Evolutionary conservation across 495 filamentous ascomycete genomes (phyloP).

Genomic region (Penicillium cataractarum): DNA sequence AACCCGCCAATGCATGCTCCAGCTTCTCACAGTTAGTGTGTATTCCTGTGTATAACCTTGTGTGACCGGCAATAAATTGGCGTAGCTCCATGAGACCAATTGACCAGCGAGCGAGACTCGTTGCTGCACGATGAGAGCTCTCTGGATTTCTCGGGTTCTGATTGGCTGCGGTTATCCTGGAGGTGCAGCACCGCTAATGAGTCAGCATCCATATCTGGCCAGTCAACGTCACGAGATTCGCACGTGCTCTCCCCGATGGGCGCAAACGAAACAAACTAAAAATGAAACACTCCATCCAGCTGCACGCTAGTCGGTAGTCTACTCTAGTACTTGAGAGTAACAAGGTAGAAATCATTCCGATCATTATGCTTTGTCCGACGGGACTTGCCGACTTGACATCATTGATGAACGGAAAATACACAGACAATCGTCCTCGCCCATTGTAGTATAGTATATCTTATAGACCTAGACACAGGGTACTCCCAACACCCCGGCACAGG

Average conservation of each 20-base stretch:
- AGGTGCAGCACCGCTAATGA: background rate
- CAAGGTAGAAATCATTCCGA: background rate
- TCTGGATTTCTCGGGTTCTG: background rate
- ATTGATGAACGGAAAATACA: background rate
- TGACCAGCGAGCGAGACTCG: background rate
- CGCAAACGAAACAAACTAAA: background rate
- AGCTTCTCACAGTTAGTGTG: background rate
- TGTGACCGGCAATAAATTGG: background rate
- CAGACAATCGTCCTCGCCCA: background rate
- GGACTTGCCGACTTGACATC: slow-evolving; percentile 3
- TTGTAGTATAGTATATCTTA: background rate
- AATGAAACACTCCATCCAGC: background rate
- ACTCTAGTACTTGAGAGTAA: background rate
- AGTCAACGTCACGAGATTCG: background rate
- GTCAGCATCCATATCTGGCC: background rate
- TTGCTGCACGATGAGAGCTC: slow-evolving; percentile 1
- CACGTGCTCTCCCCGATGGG: background rate
- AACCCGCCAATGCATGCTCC: background rate
- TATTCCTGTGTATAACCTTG: background rate
- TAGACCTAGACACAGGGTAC: background rate
- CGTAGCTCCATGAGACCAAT: background rate
- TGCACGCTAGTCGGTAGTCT: background rate
- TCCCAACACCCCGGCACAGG: background rate
- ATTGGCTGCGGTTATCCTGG: background rate
- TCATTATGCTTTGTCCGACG: background rate